Percentiles rank a stretch among this genome's conserved stretches.
Conservation (phyloP, 2,329 filamentous ascomycete species). For the Trichoderma endophyticum region DNA sequence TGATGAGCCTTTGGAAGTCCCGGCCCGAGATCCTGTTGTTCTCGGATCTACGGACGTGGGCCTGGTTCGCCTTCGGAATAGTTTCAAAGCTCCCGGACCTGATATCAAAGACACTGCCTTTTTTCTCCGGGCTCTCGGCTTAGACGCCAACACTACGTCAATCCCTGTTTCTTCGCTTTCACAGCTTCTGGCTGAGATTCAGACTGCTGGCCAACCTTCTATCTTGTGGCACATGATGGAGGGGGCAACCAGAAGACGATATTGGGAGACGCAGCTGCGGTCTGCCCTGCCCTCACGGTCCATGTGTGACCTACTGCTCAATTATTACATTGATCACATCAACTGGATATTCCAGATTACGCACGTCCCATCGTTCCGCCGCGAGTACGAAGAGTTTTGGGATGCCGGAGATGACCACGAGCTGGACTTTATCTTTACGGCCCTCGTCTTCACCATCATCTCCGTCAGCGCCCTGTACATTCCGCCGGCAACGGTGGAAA, state of each 20-base stretch:
- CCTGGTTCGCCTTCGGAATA: not conserved
- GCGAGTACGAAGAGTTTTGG: conserved; percentile 30
- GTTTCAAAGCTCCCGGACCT: not conserved
- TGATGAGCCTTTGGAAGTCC: not conserved
- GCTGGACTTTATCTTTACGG: conserved; percentile 32
- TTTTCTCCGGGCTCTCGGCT: not conserved
- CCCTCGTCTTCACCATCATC: conserved; percentile 30
- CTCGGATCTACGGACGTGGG: not conserved
- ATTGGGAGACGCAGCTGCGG: conserved; percentile 21
- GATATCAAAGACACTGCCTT: not conserved
- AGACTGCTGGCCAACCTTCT: not conserved
- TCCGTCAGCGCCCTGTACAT: conserved; percentile 30
- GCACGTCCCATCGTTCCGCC: conserved; percentile 21
- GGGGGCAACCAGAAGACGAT: not conserved
- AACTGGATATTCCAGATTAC: conserved; percentile 31
- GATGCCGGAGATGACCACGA: conserved; percentile 21
- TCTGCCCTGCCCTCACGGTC: conserved; percentile 19
- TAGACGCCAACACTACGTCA: not conserved
- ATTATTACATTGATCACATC: conserved; percentile 31
- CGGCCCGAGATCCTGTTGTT: not conserved
- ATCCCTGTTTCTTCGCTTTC: not conserved
- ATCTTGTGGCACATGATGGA: conserved; percentile 15
- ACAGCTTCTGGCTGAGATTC: conserved; percentile 17
- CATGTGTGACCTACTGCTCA: conserved; percentile 28
- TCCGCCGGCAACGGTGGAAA: conserved; percentile 25